Evolutionary conservation across 2,329 filamentous ascomycete genomes (phyloP).

Genomic region (Aspergillus sclerotialis): DNA sequence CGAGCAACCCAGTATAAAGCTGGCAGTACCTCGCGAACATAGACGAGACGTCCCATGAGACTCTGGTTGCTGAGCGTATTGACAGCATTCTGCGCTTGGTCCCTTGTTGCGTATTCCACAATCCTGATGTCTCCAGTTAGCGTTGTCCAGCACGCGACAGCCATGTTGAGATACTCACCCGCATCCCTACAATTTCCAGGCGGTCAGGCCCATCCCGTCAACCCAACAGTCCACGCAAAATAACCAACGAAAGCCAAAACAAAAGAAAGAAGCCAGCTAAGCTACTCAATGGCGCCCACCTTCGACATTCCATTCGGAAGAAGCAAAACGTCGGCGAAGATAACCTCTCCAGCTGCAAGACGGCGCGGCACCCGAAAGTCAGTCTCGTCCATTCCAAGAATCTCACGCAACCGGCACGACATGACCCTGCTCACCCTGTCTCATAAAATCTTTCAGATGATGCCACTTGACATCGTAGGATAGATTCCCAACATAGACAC

Average conservation of each 20-base stretch:
- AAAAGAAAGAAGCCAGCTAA: constrained; percentile 68
- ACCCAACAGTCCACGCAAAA: constrained; percentile 88
- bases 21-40: constrained; percentile 84
- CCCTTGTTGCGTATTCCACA: constrained; percentile 99
- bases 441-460: constrained; percentile 99
- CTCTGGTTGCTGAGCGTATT: constrained; percentile 98
- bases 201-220: constrained; percentile 96
- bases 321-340: constrained; percentile 98
- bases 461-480: constrained; percentile 99
- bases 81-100: constrained; percentile 97
- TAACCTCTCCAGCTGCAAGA: constrained; percentile 83
- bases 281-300: constrained; percentile 93
- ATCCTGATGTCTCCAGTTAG: too few species aligned
- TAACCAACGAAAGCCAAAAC: constrained; percentile 54
- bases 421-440: constrained; percentile 69
- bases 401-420: constrained; percentile 9
- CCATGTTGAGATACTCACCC: constrained; percentile 64
- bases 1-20: too few species aligned
- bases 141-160: too few species aligned
- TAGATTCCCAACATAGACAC: constrained; percentile 98
- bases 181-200: constrained; percentile 96
- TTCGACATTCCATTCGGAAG: constrained; percentile 99
- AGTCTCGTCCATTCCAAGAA: constrained; percentile 18
- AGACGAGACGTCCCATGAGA: constrained; percentile 95
- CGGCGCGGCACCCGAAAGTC: constrained; percentile 21